A percentile compares a stretch with the other conserved stretches of the same genome.
Conservation (phyloP, 2,329 filamentous ascomycete genomes). For the Pseudocercospora crystallina region DNA sequence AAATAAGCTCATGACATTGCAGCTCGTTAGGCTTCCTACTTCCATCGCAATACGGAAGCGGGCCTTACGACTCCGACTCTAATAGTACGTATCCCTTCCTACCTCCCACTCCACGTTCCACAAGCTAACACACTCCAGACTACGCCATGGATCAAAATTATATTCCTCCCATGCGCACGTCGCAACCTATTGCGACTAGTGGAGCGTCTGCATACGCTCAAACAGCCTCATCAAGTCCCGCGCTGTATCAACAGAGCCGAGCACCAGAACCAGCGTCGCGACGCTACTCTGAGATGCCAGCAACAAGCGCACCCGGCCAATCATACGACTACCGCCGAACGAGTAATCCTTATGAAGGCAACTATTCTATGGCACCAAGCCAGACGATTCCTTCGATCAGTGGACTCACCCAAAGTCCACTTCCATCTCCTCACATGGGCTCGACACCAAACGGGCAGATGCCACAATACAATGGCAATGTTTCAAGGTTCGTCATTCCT, state of each 20-base stretch:
- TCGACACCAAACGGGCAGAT: slow-evolving; percentile 20
- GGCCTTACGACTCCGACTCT: slow-evolving; percentile 30
- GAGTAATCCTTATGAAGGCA: slow-evolving; percentile 32
- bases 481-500: too few species aligned
- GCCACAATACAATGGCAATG: slow-evolving; percentile 23
- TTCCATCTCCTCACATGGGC: slow-evolving; percentile 32
- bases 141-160: slow-evolving; percentile 35
- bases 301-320: slow-evolving; percentile 16
- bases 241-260: slow-evolving; percentile 32
- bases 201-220: slow-evolving; percentile 27
- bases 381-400: slow-evolving; percentile 35
- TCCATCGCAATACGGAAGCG: slow-evolving; percentile 36
- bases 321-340: slow-evolving; percentile 31
- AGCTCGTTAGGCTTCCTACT: slow-evolving; percentile 39
- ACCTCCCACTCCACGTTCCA: neutral
- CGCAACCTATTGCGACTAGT: slow-evolving; percentile 29
- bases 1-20: slow-evolving; percentile 19
- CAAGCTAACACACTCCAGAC: slow-evolving; percentile 20
- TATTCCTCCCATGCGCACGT: slow-evolving; percentile 34
- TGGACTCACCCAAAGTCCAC: slow-evolving; percentile 35
- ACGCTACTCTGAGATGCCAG: slow-evolving; percentile 30
- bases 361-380: slow-evolving; percentile 29
- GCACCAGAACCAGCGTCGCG: slow-evolving; percentile 22
- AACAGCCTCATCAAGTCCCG: slow-evolving; percentile 32
- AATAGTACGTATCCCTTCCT: slow-evolving; percentile 29